Percentiles rank a stretch among this genome's conserved stretches.
Conservation (phyloP, 345 rosid species). For the Erysimum cheiranthoides region DNA sequence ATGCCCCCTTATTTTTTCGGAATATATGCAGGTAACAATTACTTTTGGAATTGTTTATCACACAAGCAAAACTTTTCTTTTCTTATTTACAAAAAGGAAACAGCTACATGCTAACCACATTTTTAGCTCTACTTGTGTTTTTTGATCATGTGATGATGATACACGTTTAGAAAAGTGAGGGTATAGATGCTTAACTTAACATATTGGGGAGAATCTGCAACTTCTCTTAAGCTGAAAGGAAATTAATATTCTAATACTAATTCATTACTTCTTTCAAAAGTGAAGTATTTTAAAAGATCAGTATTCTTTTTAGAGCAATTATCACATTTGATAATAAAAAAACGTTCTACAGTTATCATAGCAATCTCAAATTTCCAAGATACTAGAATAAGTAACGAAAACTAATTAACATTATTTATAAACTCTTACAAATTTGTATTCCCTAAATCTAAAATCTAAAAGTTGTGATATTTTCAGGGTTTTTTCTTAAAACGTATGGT, state of each 20-base stretch:
- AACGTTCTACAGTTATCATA: not conserved
- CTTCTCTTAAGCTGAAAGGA: slow-evolving; percentile 35
- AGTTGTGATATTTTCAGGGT: not conserved
- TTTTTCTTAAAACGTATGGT: not conserved
- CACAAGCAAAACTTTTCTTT: slow-evolving; percentile 25
- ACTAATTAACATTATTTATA: not conserved
- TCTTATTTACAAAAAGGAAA: not conserved
- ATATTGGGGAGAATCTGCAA: slow-evolving; percentile 20
- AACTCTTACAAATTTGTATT: not conserved
- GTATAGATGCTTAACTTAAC: slow-evolving; percentile 29
- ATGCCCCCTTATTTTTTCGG: not conserved
- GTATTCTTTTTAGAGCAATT: not conserved
- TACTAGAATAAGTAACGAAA: not conserved
- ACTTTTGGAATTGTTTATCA: slow-evolving; percentile 24
- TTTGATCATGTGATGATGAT: not conserved
- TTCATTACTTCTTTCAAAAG: slow-evolving; percentile 15
- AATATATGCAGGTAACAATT: slow-evolving; percentile 3
- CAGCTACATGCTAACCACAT: slow-evolving; percentile 17
- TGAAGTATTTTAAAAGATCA: not conserved
- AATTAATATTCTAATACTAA: slow-evolving; percentile 29
- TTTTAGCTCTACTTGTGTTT: slow-evolving; percentile 14
- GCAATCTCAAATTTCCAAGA: not conserved
- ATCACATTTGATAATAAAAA: not conserved
- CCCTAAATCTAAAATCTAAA: not conserved
- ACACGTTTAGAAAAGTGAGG: slow-evolving; percentile 19